Evolutionary conservation across 2,329 filamentous ascomycete species (phyloP), one percentile per base, ranked within the genome.

Genomic region (Pseudogymnoascus sp.): DNA sequence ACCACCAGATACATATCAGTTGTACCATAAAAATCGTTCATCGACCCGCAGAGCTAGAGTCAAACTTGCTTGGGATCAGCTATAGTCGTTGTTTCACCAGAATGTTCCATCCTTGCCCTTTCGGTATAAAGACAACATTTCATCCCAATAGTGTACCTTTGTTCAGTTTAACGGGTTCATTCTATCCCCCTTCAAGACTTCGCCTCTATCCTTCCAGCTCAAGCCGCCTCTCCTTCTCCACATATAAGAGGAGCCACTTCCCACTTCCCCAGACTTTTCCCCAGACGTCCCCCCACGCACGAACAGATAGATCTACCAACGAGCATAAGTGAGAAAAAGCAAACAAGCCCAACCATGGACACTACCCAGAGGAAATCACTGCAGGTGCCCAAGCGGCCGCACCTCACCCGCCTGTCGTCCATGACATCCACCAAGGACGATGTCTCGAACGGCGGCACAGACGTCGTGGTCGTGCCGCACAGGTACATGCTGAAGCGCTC

Each of bases 401-500:
- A 38, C n/a, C 38, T 63, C 6, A 67, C 70, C 59, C 69, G 70
- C 55, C 68, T 75, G 38, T 74, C 72, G 33, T 71, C 70, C 29
- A 72, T 69, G 64, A 70, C 69, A 63, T 69, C 69, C 38, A 73
- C 71, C n/a, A 70, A 70, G 63, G 68, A 64, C 65, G 71, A 74
- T 33, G 62, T 74, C 33, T 58, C 63, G 10, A 63, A 67, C 29
- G 70, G 69, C 9, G 71, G 69, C 3, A 71, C 70, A 13, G 70
- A 72, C 39, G 71, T 75, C 36, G 70, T 74, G 10, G 66, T 73
- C 9, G 33, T 59, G 58, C 71, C 72, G 42, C 68, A 69, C 62
- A 68, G 68, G 64, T 66, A 68, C 65, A 71, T 71, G 68, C 33
- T 62, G 58, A 63, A 68, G 51, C 62, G 67, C 61, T 63, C 68